Percentiles rank a stretch among this genome's conserved stretches.
Evolutionary conservation across 225 moss, liverwort and hornwort genomes (phyloP).

Genomic region (Bryum argenteum): DNA sequence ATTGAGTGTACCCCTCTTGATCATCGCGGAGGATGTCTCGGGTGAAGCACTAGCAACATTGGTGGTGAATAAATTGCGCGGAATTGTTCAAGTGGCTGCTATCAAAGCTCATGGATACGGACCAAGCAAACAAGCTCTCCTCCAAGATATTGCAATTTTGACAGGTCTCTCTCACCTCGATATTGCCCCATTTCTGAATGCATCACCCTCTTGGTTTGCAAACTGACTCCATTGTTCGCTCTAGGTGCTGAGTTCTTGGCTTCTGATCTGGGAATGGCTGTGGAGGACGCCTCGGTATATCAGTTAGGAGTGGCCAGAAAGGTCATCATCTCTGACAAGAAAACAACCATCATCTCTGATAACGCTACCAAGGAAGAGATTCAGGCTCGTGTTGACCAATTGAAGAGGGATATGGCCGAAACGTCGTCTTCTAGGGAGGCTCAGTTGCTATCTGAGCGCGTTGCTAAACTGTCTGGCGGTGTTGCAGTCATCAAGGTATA

Average conservation of each 20-base stretch:
- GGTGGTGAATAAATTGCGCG: slow-evolving; percentile 59
- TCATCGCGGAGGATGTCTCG: slow-evolving; percentile 54
- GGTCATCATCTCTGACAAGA: slow-evolving; percentile 62
- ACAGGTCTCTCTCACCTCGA: slow-evolving; percentile 35
- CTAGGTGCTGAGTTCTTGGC: slow-evolving; percentile 79
- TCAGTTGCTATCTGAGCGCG: slow-evolving; percentile 80
- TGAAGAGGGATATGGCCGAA: slow-evolving; percentile 76
- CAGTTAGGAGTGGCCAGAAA: slow-evolving; percentile 82
- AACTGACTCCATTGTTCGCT: slow-evolving; percentile 8
- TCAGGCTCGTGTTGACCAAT: slow-evolving; percentile 77
- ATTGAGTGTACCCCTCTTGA: slow-evolving; percentile 46
- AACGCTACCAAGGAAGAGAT: slow-evolving; percentile 82
- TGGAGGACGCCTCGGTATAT: slow-evolving; percentile 61
- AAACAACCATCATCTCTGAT: slow-evolving; percentile 80
- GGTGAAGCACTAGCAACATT: slow-evolving; percentile 56
- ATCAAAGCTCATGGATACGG: slow-evolving; percentile 60
- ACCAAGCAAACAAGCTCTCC: slow-evolving; percentile 58
- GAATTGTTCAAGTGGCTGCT: slow-evolving; percentile 54
- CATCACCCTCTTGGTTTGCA: slow-evolving; percentile 11
- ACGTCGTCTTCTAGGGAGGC: slow-evolving; percentile 81
- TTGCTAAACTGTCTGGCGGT: slow-evolving; percentile 84
- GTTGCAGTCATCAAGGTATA: slow-evolving; percentile 91
- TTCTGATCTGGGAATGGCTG: slow-evolving; percentile 71
- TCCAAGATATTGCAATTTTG: slow-evolving; percentile 60
- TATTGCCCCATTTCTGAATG: neutral